Base-by-base conservation (phyloP, 176 grass and related monocot species). In the Thalia dealbata region DNA sequence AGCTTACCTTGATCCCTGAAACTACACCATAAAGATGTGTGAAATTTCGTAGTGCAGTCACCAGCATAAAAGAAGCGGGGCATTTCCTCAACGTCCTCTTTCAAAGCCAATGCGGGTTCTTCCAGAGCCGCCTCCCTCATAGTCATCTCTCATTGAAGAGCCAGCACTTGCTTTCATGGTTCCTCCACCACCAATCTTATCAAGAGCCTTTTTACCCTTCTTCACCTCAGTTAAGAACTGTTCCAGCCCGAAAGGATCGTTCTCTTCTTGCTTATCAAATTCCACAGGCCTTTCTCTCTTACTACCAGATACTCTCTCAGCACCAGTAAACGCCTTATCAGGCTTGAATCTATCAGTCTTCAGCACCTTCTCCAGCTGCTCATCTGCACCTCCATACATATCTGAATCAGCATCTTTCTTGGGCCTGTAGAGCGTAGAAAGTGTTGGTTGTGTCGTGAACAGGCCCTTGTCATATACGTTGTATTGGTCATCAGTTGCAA, bases 221-320 rank as follows among this genome's bases (percentile, higher is more conserved):
- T 97, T 93, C 60, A 97, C 90, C 71, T 97, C 87, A 16, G 95
- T 92, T 83, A 97, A 88, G 85, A 97, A 97, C 79, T 92, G 89
- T 79, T 93, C 95, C 61, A 97, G 71, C 72, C 95, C 95, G 0
- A 97, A 97, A 3, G 95, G 90, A 61, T 97, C 87, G 1, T 88
- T 90, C 77, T 97, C 95, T 77, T 92, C 95, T 60, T 87, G 86
- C 69, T 92, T 93, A 75, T 91, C 95, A 52, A 97, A 97, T 61
- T 97, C 95, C 19, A 92, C 79, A 1, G 95, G 95, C 38, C 90
- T 82, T 30, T 97, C 95, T 85, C 95, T 82, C 83, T 93, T 93
- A 13, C 77, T 62, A 50, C 87, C 87, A 76, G 50, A 66, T 23
- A 80, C 16, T 67, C 84, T 87, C 61, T 90, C 84, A 21, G 82